Evolutionary conservation across 2,329 filamentous ascomycete genomes (phyloP).

Genomic region (Talaromyces islandicus): DNA sequence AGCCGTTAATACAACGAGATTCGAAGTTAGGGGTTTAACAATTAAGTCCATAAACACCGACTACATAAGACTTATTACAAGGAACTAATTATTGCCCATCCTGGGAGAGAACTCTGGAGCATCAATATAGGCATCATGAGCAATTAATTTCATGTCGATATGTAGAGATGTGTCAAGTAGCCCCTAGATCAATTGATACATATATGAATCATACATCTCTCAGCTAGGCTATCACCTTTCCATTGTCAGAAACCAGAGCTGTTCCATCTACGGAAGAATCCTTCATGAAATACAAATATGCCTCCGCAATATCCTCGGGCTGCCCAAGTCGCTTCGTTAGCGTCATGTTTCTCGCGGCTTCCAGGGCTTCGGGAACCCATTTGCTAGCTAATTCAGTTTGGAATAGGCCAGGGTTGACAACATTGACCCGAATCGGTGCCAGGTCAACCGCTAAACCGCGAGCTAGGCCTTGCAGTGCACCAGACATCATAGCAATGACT

Average conservation of each 20-base stretch:
- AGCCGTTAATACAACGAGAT: too few relatives aligned
- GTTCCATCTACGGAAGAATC: conserved; percentile 27
- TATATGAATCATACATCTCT: neutral
- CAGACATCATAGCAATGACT: conserved; percentile 20
- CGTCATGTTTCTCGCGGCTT: conserved; percentile 13
- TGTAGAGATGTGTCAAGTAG: too few relatives aligned
- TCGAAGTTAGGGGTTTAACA: too few relatives aligned
- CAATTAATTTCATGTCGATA: too few relatives aligned
- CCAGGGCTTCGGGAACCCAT: neutral
- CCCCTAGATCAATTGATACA: too few relatives aligned
- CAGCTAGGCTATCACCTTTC: neutral
- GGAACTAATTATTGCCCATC: too few relatives aligned
- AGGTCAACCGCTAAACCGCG: conserved; percentile 54
- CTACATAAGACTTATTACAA: too few relatives aligned
- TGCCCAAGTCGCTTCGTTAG: conserved; percentile 31
- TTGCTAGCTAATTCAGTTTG: conserved; percentile 37
- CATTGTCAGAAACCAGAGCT: conserved; percentile 37
- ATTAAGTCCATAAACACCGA: too few relatives aligned
- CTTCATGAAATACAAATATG: conserved; percentile 42
- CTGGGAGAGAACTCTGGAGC: too few relatives aligned
- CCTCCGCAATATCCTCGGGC: conserved; percentile 42
- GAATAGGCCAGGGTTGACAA: conserved; percentile 52
- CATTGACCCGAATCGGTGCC: conserved; percentile 58
- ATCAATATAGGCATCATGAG: too few relatives aligned
- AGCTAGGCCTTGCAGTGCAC: conserved; percentile 20